Evolutionary conservation across 176 grass and related monocot species (phyloP), one percentile per base, ranked within the genome.

Genomic region (bread wheat (Triticum aestivum)): DNA sequence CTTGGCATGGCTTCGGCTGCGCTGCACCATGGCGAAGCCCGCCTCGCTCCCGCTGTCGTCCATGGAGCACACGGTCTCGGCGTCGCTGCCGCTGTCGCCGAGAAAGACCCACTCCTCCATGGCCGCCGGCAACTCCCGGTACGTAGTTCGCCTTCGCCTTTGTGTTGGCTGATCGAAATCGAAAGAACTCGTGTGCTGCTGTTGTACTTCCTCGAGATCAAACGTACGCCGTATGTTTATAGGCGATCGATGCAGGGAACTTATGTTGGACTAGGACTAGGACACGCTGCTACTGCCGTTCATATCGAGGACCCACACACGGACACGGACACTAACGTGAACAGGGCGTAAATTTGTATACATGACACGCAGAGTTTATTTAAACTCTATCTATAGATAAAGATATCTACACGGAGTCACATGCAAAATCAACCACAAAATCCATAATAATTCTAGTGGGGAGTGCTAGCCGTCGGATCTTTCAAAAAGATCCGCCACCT

Each of bases 1-100:
- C 54, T 3, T 45, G 1, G 44, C 7, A 8, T 3, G 44, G 44
- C 17, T 51, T 51, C 72, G 8, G 42, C 44, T 13, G 44, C 52
- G 49, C 26, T 75, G 73, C 44, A 75, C 73, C 73, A 15, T 20
- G 8, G 73, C 17, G 12, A 75, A 75, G 73, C 8, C 17, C 26
- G 49, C 30, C 26, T 75, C 44, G 26, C 73, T 51, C 24, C 73
- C 44, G 24, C 51, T 29, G 44, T 51, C 26, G 44, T 26, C 24
- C 69, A 18, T 44, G 44, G 49, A 51, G 3, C 49, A 27, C 44
- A 52, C 73, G 44, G 44, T 18, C 3, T 75, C 73, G 44, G 73
- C 73, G n/a, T 75, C 73, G 44, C 73, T 75, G 44, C 44, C 73
- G 44, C 73, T 75, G 14, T 75, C 44, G 73, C 44, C 44, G 26